Evolutionary conservation across 768 basidiomycete genomes (phyloP), one percentile per base, ranked within the genome.

Genomic region (Mycena kentingensis): DNA sequence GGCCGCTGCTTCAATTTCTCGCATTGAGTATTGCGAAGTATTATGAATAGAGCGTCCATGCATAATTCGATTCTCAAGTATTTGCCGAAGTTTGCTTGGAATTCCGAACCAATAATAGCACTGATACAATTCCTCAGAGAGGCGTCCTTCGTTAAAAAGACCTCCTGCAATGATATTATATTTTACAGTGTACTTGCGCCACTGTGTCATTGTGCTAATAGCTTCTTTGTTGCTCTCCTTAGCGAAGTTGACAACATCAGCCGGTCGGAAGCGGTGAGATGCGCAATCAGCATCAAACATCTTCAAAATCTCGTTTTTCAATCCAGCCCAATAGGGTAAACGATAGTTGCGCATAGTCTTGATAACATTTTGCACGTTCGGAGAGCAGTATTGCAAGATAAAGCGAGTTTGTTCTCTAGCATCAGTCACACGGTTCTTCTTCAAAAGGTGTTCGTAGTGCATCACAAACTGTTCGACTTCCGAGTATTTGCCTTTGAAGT

Each of bases 101-200:
- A 59, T 55, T 16, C 58, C 58, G 27, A 48, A 38, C 54, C 58
- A 59, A 21, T 51, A 48, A 31, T 59, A 55, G 15, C 31, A 46
- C 4, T 27, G 24, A 37, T 46, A 31, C 3, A 41, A 27, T 26
- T 37, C 38, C 4, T 25, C 49, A n/a, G 24, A 37, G 6, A 45
- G 24, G 10, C 57, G 49, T 13, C 26, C 21, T 31, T 54, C 37
- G 1, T 35, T 25, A 32, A 44, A 13, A 1, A 51, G 38, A 7
- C 46, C 47, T 4, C 56, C 60, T 19, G 52, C 56, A n/a, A 61
- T 58, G 8, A 41, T 39, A 1, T 54, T 48, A 16, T 58, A 61
- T 3, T 50, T 34, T 2, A 44, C 16, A 5, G 11, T 38, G 25
- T 61, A 61, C 24, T 44, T 28, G 10, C 41, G 42, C 57, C 60